phyloP scores from a whole-genome alignment of 2,329 filamentous ascomycete species.

The Fusarium staphyleae region DNA sequence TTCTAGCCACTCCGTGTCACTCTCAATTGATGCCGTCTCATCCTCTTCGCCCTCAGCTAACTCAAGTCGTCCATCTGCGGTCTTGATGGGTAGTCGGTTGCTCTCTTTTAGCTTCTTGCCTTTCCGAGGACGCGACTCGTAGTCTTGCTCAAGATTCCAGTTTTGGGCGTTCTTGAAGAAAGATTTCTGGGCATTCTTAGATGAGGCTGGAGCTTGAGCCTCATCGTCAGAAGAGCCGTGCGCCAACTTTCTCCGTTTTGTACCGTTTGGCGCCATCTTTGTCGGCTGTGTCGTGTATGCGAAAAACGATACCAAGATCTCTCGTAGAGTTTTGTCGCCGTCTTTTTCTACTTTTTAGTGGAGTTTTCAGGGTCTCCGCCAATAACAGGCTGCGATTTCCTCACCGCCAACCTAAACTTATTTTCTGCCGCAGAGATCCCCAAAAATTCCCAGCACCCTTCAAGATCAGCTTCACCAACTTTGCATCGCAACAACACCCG shows the following conservation, averaged over 20 bases:
- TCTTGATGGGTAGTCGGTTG: conserved; percentile 85
- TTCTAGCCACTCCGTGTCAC: conserved; percentile 70
- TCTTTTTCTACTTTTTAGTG: conserved; percentile 34
- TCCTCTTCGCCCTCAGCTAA: conserved; percentile 63
- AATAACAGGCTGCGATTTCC: conserved; percentile 29
- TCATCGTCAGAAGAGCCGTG: conserved; percentile 59
- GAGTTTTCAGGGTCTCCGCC: conserved; percentile 5
- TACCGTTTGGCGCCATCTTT: conserved; percentile 57
- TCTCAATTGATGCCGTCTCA: conserved; percentile 65
- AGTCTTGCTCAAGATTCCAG: conserved; percentile 93
- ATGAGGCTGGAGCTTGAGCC: conserved; percentile 42
- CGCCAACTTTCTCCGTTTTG: conserved; percentile 66
- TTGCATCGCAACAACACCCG: neutral
- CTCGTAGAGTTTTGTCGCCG: conserved; percentile 30
- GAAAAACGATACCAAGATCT: conserved; percentile 12
- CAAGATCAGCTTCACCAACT: neutral
- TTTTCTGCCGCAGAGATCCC: conserved; percentile 37
- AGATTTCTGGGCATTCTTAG: conserved; percentile 60
- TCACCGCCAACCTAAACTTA: conserved; percentile 50
- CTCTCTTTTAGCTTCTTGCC: conserved; percentile 77
- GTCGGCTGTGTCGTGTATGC: conserved; percentile 15
- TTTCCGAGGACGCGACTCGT: conserved; percentile 82
- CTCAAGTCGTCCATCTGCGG: conserved; percentile 76
- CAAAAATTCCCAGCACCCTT: conserved; percentile 21
- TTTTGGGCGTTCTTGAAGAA: conserved; percentile 78